These are phyloP conservation scores for Tylopilus orsonianus DNA, from an alignment of 1,284 basidiomycete species.

Conservation along the genomic window DNA sequence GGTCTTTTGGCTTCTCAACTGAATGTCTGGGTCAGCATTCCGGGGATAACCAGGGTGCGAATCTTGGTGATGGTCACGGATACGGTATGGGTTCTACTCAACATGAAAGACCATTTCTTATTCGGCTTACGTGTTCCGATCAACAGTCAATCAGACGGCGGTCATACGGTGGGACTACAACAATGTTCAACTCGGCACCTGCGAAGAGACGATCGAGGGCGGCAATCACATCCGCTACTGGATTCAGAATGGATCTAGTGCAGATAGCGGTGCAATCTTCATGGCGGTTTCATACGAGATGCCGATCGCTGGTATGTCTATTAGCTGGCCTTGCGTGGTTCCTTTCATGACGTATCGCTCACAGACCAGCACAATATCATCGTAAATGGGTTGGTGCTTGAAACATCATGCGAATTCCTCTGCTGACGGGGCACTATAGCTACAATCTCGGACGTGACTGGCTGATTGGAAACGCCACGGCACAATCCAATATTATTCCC, in stretches of 20 bases:
- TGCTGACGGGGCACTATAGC: constrained; percentile 28
- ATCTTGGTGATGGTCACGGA: constrained; percentile 86
- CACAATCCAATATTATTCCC: constrained; percentile 48
- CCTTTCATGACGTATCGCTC: neutral
- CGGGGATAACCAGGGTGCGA: constrained; percentile 68
- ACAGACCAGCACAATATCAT: constrained; percentile 54
- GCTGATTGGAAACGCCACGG: constrained; percentile 79
- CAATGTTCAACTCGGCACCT: constrained; percentile 75
- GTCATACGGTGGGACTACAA: constrained; percentile 82
- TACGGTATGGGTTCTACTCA: constrained; percentile 46
- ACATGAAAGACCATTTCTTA: neutral
- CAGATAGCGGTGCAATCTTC: constrained; percentile 78
- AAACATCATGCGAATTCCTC: neutral
- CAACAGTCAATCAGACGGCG: constrained; percentile 70
- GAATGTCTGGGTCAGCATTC: constrained; percentile 86
- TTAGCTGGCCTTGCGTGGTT: neutral
- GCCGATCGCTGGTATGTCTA: constrained; percentile 52
- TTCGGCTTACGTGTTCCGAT: neutral
- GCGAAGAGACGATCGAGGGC: constrained; percentile 82
- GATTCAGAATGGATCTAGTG: constrained; percentile 68
- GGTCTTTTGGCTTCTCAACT: constrained; percentile 63
- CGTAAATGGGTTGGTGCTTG: constrained; percentile 47
- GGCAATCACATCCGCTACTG: constrained; percentile 93
- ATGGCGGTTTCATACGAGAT: constrained; percentile 79
- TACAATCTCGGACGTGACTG: constrained; percentile 74